Conservation (phyloP, 768 basidiomycete species). For the Mycena kentingensis region DNA sequence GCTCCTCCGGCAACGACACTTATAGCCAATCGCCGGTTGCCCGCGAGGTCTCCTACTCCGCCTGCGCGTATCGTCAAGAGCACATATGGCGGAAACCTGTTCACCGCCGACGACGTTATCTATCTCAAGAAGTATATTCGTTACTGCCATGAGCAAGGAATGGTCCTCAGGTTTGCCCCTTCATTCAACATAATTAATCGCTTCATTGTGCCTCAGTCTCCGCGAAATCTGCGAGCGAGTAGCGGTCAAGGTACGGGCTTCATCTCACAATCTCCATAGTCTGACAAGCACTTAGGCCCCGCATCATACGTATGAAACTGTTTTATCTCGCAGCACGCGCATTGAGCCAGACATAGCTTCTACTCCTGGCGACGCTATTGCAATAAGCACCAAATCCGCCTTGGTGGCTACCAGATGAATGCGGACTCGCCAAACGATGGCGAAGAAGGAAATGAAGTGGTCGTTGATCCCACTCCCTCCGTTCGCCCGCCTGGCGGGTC, state of each 20-base stretch:
- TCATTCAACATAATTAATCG: neutral
- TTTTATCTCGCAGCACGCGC: conserved; percentile 5
- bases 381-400: conserved; percentile 90
- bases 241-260: conserved; percentile 66
- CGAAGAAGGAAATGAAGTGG: conserved; percentile 41
- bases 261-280: conserved; percentile 3
- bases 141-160: conserved; percentile 85
- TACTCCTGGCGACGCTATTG: conserved; percentile 92
- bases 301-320: conserved; percentile 73
- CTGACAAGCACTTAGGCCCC: conserved; percentile 58
- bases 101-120: conserved; percentile 79
- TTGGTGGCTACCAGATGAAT: conserved; percentile 83
- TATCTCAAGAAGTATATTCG: conserved; percentile 90
- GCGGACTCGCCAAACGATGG: conserved; percentile 48
- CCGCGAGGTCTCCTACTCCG: conserved; percentile 81
- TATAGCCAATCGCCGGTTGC: conserved; percentile 66
- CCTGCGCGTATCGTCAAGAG: conserved; percentile 84
- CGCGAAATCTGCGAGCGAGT: conserved; percentile 88
- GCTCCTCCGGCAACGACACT: conserved; percentile 67
- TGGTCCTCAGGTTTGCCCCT: conserved; percentile 68
- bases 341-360: conserved; percentile 49
- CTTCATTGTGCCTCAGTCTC: conserved; percentile 40
- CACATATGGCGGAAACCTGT: conserved; percentile 86
- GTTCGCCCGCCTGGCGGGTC: conserved; percentile 20
- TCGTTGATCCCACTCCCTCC: conserved; percentile 3